phyloP scores from a whole-genome alignment of 2,329 filamentous ascomycete genomes.

The Pseudogymnoascus sp. region DNA sequence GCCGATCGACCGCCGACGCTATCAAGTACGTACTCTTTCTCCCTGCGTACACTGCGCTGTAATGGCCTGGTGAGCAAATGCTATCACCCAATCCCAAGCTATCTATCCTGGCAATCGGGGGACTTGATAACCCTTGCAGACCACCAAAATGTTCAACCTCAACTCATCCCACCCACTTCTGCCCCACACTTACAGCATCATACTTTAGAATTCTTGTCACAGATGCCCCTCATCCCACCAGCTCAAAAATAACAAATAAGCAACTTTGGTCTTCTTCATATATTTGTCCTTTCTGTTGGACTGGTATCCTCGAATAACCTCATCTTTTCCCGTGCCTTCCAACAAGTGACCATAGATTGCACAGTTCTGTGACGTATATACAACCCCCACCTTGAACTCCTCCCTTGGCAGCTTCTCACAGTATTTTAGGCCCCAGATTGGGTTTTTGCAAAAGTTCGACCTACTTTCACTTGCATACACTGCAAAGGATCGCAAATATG shows the following conservation, averaged over 20 bases:
- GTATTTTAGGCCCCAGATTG: neutral
- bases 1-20: slow-evolving; percentile 2
- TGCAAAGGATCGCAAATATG: neutral
- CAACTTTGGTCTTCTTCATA: neutral
- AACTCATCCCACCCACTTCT: slow-evolving; percentile 8
- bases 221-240: neutral
- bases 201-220: slow-evolving; percentile 6
- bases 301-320: neutral
- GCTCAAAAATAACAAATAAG: too few relatives aligned
- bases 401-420: slow-evolving; percentile 4
- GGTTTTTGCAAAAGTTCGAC: neutral
- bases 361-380: slow-evolving; percentile 5
- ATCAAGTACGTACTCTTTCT: neutral
- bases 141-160: neutral
- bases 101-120: slow-evolving; percentile 2
- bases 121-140: neutral
- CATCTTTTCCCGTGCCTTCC: neutral
- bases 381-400: neutral
- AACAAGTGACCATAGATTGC: neutral
- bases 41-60: neutral
- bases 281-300: neutral
- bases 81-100: neutral
- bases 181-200: slow-evolving; percentile 15
- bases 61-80: neutral
- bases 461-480: neutral